Conservation (phyloP, 345 rosid genomes). For the Ricinus communis region DNA sequence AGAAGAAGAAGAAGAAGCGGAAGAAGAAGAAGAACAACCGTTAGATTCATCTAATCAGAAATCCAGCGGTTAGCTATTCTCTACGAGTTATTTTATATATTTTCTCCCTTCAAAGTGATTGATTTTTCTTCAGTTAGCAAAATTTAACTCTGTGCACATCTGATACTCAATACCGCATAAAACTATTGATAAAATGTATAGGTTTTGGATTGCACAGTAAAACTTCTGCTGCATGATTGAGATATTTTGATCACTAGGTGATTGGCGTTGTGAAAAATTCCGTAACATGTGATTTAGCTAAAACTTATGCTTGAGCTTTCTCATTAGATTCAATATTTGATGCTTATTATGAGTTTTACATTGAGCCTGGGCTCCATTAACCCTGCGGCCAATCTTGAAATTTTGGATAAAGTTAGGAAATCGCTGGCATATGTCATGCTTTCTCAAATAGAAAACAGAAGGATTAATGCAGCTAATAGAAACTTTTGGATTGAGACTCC, state of each 20-base stretch:
- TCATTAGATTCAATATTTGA: too few relatives aligned
- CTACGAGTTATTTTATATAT: not conserved
- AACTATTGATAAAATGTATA: not conserved
- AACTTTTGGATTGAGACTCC: not conserved
- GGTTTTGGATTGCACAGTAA: not conserved
- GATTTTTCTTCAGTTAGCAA: not conserved
- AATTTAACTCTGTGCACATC: not conserved
- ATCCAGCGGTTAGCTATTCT: slow-evolving; percentile 14
- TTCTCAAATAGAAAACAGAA: not conserved
- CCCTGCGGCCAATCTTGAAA: too few relatives aligned
- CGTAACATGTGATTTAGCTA: too few relatives aligned
- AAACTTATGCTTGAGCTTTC: too few relatives aligned
- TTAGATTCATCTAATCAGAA: slow-evolving; percentile 3
- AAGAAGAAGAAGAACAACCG: slow-evolving; percentile 5
- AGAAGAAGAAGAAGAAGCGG: not conserved
- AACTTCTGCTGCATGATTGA: not conserved
- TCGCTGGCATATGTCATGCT: too few relatives aligned
- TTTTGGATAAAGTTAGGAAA: not conserved
- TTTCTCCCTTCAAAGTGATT: not conserved
- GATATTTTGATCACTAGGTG: not conserved
- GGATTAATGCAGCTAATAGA: not conserved
- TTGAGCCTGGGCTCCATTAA: too few relatives aligned
- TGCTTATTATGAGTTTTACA: too few relatives aligned
- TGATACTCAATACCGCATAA: not conserved
- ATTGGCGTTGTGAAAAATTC: not conserved